Evolutionary conservation across 306 rosid species (phyloP), one percentile per base, ranked within the genome.

Genomic region (Inga leiocalycina): DNA sequence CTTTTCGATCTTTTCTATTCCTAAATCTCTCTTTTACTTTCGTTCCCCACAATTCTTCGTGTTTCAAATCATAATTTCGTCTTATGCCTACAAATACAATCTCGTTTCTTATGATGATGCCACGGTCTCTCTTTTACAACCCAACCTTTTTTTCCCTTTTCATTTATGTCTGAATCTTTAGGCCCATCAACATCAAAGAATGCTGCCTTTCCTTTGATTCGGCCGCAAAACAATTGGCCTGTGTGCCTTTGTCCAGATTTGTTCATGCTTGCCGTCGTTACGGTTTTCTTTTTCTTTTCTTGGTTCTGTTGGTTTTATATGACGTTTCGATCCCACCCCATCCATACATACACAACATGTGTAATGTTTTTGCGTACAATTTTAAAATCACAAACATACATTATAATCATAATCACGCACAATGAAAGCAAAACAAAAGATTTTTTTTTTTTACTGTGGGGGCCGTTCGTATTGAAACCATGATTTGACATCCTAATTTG

Each of bases 171-270:
- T 10, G 34, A 59, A 59, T 22, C 66, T 48, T 41, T 24, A 24
- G 17, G 41, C 20, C 15, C 5, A n/a, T 7, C 49, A 19, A 20
- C 62, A 32, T 13, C 59, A 14, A 41, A 71, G 74, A 43, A 45
- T 61, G 66, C 74, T 8, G 22, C 75, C 64, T 81, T 64, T 74
- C 20, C 39, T 10, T 71, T n/a, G 65, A 80, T 80, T 59, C 65
- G 19, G 62, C 49, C 15, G 22, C 34, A n/a, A 32, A 37, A 32
- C 17, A 8, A 24, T 68, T 56, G 4, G 14, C 35, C 54, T 80
- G 9, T 9, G 32, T 56, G 66, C 66, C 11, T 8, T 59, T 59
- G 66, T 3, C 66, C 66, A 22, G 22, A 22, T 59, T 22, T 15
- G 15, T 22, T 59, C 66, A 32, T 59, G 15, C 34, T 59, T 34